These are phyloP conservation scores for Pichia nakasei DNA, from an alignment of 805 yeast species.

Conservation along the genomic window DNA sequence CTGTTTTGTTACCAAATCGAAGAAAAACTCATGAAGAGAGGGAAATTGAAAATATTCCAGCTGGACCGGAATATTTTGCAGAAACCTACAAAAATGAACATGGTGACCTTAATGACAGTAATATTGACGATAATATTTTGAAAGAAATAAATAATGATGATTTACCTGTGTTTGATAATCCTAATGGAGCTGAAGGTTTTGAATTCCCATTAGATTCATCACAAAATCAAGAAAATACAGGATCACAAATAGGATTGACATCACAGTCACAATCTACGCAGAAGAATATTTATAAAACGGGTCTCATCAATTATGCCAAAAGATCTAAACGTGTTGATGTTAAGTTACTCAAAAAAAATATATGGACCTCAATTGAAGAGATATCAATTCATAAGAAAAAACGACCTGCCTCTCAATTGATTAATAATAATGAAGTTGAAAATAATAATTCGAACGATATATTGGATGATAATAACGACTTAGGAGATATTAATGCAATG, in stretches of 20 bases:
- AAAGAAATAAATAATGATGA: slow-evolving; percentile 22
- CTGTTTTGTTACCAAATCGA: slow-evolving; percentile 19
- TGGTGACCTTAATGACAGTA: slow-evolving; percentile 2
- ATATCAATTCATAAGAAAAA: slow-evolving; percentile 19
- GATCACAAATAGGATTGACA: neutral
- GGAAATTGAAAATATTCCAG: slow-evolving; percentile 24
- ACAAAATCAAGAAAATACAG: neutral
- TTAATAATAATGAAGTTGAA: slow-evolving; percentile 12
- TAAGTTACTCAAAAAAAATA: slow-evolving; percentile 35
- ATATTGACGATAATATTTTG: slow-evolving; percentile 21
- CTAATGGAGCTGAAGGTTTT: slow-evolving; percentile 15
- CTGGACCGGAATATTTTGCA: slow-evolving; percentile 47
- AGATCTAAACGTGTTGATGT: slow-evolving; percentile 43
- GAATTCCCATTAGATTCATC: slow-evolving; percentile 7
- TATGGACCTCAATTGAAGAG: slow-evolving; percentile 35
- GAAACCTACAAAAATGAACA: slow-evolving; percentile 32
- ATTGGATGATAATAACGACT: neutral
- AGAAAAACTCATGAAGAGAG: slow-evolving; percentile 8
- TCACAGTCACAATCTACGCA: neutral
- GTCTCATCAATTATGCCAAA: slow-evolving; percentile 29
- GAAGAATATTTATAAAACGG: neutral
- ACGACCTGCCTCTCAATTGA: slow-evolving; percentile 24
- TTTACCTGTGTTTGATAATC: slow-evolving; percentile 25
- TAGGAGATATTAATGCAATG: slow-evolving; percentile 9
- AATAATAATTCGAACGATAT: neutral